Percentiles rank a stretch among this genome's conserved stretches.
Evolutionary conservation across 345 rosid species (phyloP).

Genomic region (Microthlaspi erraticum): DNA sequence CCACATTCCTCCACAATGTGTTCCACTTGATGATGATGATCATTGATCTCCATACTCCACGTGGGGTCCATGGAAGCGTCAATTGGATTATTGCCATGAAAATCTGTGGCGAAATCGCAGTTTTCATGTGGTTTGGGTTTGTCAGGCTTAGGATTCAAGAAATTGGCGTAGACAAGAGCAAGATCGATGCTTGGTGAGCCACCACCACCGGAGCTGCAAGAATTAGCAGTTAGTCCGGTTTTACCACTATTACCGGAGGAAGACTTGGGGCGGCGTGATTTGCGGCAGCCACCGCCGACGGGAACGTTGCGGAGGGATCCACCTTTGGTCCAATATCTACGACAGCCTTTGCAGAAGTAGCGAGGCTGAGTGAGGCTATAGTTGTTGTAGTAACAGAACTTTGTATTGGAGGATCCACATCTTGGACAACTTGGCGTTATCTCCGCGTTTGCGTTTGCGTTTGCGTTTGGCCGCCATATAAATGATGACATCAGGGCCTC

Average conservation of each 20-base stretch:
- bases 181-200: constrained; percentile 42
- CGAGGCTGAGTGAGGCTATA: constrained; percentile 50
- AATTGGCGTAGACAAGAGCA: constrained; percentile 47
- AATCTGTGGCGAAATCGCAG: constrained; percentile 19
- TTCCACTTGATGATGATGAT: constrained; percentile 39
- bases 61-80: constrained; percentile 20
- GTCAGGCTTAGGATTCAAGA: constrained; percentile 41
- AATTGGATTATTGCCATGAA: constrained; percentile 11
- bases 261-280: constrained; percentile 45
- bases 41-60: constrained; percentile 40
- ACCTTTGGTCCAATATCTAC: constrained; percentile 49
- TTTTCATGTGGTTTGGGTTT: constrained; percentile 31
- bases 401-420: constrained; percentile 48
- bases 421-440: constrained; percentile 47
- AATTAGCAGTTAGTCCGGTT: constrained; percentile 3
- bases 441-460: constrained; percentile 40
- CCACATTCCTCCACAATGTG: constrained; percentile 42
- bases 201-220: constrained; percentile 33
- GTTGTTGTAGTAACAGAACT: constrained; percentile 50
- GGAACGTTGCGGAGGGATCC: constrained; percentile 46
- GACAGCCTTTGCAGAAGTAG: constrained; percentile 48
- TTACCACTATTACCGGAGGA: constrained; percentile 31
- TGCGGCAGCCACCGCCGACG: constrained; percentile 48
- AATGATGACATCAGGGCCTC: constrained; percentile 40
- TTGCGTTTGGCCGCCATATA: constrained; percentile 47